phyloP scores from a whole-genome alignment of 345 rosid genomes.

The Moricandia arvensis region DNA sequence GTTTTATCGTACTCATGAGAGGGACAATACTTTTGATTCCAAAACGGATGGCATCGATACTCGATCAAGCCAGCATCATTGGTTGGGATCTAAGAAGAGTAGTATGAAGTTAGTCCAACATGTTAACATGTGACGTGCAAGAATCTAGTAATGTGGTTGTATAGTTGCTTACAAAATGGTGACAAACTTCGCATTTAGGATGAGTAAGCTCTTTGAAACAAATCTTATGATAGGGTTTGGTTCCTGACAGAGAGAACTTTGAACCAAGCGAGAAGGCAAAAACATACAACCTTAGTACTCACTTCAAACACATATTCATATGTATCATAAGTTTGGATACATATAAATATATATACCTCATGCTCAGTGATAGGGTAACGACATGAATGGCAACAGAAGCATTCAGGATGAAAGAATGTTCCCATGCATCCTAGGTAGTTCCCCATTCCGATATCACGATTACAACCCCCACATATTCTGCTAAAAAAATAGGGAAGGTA shows the following conservation, averaged over 20 bases:
- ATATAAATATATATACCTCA: constrained; percentile 53
- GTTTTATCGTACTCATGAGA: constrained; percentile 82
- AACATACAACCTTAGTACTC: constrained; percentile 21
- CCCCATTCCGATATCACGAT: constrained; percentile 57
- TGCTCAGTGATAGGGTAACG: constrained; percentile 68
- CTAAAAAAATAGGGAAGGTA: constrained; percentile 5
- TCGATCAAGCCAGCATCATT: constrained; percentile 86
- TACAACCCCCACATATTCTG: constrained; percentile 79
- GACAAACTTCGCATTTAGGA: constrained; percentile 97
- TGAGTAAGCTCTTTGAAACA: constrained; percentile 89
- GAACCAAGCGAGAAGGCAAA: constrained; percentile 37
- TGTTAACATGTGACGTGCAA: background rate
- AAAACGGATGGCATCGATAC: constrained; percentile 93
- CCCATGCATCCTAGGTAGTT: constrained; percentile 89
- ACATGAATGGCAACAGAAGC: constrained; percentile 80
- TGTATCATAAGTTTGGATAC: background rate
- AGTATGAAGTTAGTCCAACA: background rate
- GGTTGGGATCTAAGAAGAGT: constrained; percentile 62
- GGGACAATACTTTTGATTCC: constrained; percentile 95
- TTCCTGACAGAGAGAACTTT: constrained; percentile 80
- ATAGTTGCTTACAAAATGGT: constrained; percentile 68
- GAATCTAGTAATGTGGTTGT: background rate
- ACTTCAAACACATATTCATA: background rate
- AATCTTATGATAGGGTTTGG: constrained; percentile 73
- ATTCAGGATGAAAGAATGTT: constrained; percentile 77